Base-by-base conservation (phyloP, 1,139 yeast species). In the Saccharomycopsis phalli region DNA sequence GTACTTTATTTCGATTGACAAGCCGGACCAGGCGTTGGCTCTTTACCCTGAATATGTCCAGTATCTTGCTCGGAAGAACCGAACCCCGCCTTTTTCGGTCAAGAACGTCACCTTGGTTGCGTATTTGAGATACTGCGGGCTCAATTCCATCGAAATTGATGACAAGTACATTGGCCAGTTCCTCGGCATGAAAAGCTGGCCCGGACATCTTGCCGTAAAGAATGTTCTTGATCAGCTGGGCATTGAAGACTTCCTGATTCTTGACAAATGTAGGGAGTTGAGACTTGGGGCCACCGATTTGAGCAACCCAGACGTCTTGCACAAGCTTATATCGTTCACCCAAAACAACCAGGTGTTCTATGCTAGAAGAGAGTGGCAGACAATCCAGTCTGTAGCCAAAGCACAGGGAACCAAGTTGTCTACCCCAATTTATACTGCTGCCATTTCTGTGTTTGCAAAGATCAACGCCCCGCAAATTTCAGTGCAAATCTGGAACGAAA, bases 401-500 rank as follows among this genome's bases (percentile, higher is more conserved):
- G 19, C 26, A 4, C 29, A 43, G 29, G 32, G 22, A 4, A 22
- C 22, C 20, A 21, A 26, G 4, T 27, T 62, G 14, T 48, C 58
- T 10, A 65, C 60, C 44, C 44, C 46, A 10, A 46, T 53, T 11
- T 60, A 57, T 35, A 57, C 63, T 2, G 53, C 58, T 20, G 63
- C 58, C 42, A 63, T 66, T 50, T 45, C 53, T 14, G 52, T 61
- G 36, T 63, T 57, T 46, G 60, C 61, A 29, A 59, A 53, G 25
- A 46, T 57, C 19, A 51, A 58, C 13, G 46, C 50, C 30, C 44
- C 57, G 3, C 50, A 52, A 5, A 53, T 49, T 34, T 62, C 70
- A 3, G 56, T 63, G 37, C 51, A 55, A 4, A 47, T 65, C 3
- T 71, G 74, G 72, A 63, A 61, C 38, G 57, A 56, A 31, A 50